These are phyloP conservation scores for Pseudocercospora musae DNA, from an alignment of 2,329 filamentous ascomycete species.

Conservation along the genomic window DNA sequence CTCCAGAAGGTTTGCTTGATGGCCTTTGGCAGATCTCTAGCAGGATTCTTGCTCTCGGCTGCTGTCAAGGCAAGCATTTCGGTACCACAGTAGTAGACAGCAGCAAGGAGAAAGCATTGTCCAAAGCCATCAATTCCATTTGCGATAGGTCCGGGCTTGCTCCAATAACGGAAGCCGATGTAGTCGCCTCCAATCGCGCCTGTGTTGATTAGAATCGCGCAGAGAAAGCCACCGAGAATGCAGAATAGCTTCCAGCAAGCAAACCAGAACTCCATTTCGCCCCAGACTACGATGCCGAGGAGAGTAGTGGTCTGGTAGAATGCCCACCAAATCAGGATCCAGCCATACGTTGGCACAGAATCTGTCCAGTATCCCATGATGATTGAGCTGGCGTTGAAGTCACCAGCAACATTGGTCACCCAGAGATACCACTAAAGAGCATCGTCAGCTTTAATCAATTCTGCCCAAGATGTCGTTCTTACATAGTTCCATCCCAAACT, in stretches of 20 bases:
- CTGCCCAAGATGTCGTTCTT: not conserved
- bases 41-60: constrained; percentile 10
- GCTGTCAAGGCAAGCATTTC: constrained; percentile 16
- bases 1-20: constrained; percentile 15
- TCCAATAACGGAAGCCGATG: constrained; percentile 16
- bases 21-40: constrained; percentile 11
- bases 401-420: constrained; percentile 18
- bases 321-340: constrained; percentile 17
- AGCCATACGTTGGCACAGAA: constrained; percentile 12
- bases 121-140: constrained; percentile 18
- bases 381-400: constrained; percentile 14
- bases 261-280: constrained; percentile 17
- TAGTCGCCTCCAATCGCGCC: constrained; percentile 16
- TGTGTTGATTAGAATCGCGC: constrained; percentile 8
- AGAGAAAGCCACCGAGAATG: constrained; percentile 2
- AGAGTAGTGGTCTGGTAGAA: constrained; percentile 14
- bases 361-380: constrained; percentile 20
- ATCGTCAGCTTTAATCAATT: not conserved
- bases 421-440: constrained; percentile 11
- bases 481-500: constrained; percentile 17
- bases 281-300: constrained; percentile 15
- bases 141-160: constrained; percentile 7
- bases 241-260: constrained; percentile 16
- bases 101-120: constrained; percentile 14
- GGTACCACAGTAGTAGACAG: constrained; percentile 15